Conservation (phyloP, 2,329 filamentous ascomycete species). For the Dactylella cylindrospora region DNA sequence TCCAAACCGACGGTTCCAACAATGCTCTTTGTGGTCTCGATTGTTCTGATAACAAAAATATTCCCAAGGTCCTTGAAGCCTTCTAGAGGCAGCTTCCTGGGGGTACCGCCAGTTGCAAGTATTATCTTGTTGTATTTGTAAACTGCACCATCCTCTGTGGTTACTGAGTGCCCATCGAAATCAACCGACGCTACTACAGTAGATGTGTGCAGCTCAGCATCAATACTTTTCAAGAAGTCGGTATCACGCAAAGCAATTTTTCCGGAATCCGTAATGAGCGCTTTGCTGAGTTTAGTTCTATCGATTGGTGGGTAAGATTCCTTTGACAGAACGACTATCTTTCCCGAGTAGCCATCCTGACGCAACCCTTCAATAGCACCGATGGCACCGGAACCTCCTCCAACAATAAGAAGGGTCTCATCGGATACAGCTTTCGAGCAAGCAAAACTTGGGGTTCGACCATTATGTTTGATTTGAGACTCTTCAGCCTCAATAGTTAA, state of each 20-base stretch:
- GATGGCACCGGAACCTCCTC: constrained; percentile 79
- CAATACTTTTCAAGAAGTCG: constrained; percentile 71
- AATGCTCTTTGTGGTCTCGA: constrained; percentile 78
- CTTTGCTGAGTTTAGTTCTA: constrained; percentile 92
- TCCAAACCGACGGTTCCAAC: constrained; percentile 73
- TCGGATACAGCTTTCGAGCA: constrained; percentile 65
- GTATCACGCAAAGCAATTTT: constrained; percentile 77
- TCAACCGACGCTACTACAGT: constrained; percentile 71
- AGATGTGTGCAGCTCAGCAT: constrained; percentile 62
- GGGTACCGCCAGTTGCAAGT: constrained; percentile 80
- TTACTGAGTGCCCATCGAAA: constrained; percentile 70
- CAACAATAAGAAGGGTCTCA: constrained; percentile 73
- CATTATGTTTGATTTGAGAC: constrained; percentile 72
- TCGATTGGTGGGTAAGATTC: constrained; percentile 89
- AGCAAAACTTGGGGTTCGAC: constrained; percentile 65
- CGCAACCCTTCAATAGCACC: constrained; percentile 81
- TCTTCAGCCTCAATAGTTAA: constrained; percentile 84
- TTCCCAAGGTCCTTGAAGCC: constrained; percentile 86
- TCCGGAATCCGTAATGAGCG: constrained; percentile 74
- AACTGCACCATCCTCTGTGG: constrained; percentile 72
- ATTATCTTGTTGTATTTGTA: constrained; percentile 83
- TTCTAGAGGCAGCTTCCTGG: constrained; percentile 72
- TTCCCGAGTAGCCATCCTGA: constrained; percentile 74
- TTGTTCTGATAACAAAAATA: constrained; percentile 77
- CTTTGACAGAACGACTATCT: constrained; percentile 77